These are phyloP conservation scores for Pseudognaphalium luteoalbum DNA, from an alignment of 129 eudicot species.

Conservation along the genomic window DNA sequence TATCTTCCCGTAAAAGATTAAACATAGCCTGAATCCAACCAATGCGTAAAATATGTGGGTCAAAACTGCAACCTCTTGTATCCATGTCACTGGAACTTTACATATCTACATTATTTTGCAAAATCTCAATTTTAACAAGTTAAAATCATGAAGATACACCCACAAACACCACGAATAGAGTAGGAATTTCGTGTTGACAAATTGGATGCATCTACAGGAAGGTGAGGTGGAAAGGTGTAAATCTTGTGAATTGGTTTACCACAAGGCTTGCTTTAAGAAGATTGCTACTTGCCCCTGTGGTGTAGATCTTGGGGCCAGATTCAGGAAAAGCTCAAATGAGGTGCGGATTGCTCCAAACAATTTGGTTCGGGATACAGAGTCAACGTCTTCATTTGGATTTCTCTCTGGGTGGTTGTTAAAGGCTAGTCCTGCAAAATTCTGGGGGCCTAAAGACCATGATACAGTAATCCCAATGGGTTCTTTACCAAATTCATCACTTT, in stretches of 20 bases:
- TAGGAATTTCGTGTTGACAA: conserved; percentile 6
- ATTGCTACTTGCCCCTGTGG: conserved; percentile 68
- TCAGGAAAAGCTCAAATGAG: conserved; percentile 25
- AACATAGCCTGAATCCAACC: neutral
- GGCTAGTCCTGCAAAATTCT: conserved; percentile 46
- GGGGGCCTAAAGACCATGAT: conserved; percentile 33
- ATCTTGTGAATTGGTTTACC: conserved; percentile 71
- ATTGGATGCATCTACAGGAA: conserved; percentile 46
- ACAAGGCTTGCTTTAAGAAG: conserved; percentile 68
- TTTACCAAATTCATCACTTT: conserved; percentile 60
- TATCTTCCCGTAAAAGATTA: neutral
- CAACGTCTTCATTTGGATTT: conserved; percentile 42
- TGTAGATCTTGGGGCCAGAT: conserved; percentile 33
- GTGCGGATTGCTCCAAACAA: conserved; percentile 26
- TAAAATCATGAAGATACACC: neutral
- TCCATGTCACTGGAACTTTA: conserved; percentile 8
- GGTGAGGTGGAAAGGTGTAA: conserved; percentile 81
- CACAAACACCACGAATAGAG: conserved; percentile 1
- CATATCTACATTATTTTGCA: conserved; percentile 16
- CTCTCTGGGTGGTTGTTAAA: conserved; percentile 61
- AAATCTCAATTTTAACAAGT: conserved; percentile 4
- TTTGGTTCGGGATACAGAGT: conserved; percentile 35
- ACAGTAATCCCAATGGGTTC: conserved; percentile 80
- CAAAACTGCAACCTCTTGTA: neutral
- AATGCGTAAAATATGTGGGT: neutral